Evolutionary conservation across 1,139 yeast species (phyloP).

Genomic region (Kodamaea ohmeri): DNA sequence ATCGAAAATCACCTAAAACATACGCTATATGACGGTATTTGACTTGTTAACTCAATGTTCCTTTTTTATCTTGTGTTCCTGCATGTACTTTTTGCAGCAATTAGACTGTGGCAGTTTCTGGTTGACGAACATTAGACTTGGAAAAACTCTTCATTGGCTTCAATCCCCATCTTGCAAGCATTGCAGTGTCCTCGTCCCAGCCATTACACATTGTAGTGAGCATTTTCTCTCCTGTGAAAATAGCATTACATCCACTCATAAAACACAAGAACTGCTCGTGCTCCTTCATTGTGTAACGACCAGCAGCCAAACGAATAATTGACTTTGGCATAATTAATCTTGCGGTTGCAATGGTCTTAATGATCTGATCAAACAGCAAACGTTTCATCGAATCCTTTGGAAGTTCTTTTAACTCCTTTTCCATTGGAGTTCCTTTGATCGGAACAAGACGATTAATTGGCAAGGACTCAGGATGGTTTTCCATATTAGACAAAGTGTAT

Average conservation of each 20-base stretch:
- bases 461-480: constrained; percentile 70
- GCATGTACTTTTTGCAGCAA: neutral
- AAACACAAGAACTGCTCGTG: constrained; percentile 73
- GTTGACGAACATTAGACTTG: neutral
- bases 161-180: constrained; percentile 71
- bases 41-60: no score
- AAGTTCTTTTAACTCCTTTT: constrained; percentile 46
- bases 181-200: constrained; percentile 75
- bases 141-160: constrained; percentile 53
- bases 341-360: constrained; percentile 74
- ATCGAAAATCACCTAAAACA: no score
- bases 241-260: constrained; percentile 77
- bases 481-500: constrained; percentile 65
- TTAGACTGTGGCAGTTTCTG: neutral
- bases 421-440: constrained; percentile 76
- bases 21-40: no score
- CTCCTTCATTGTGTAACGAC: constrained; percentile 78
- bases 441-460: constrained; percentile 83
- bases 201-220: constrained; percentile 81
- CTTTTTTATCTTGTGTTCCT: no score
- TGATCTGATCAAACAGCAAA: constrained; percentile 56
- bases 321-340: constrained; percentile 70
- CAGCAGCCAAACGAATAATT: constrained; percentile 75
- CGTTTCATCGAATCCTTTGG: constrained; percentile 38
- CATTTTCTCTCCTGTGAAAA: constrained; percentile 80